Base-by-base conservation (phyloP, 2,329 filamentous ascomycete genomes). In the Pezicula carpinea region DNA sequence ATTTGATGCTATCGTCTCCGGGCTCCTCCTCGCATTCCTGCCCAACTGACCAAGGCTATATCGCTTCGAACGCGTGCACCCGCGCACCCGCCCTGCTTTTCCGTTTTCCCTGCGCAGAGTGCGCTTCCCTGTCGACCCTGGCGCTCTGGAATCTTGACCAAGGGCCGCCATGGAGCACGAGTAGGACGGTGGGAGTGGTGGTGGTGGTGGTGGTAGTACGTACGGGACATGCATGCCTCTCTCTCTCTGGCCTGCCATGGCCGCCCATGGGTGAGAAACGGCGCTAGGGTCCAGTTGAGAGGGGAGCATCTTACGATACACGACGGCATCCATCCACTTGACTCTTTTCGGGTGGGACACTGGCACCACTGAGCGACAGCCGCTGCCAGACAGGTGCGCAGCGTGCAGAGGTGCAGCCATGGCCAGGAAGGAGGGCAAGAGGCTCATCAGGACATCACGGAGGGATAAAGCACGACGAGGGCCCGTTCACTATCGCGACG, bases 61-160 rank as follows among this genome's bases (percentile, higher is more conserved):
- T 15, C 38, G n/a, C 19, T 22, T 34, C 32, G 33, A 50, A 57
- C 54, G 52, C 56, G 58, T 54, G 53, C 56, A 58, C 50, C 54
- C 56, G 54, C 40, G 38, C 51, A 53, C 53, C 52, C 53, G 58
- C 56, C 55, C 57, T 58, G 53, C 54, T 56, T 56, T 57, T 58
- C 50, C 52, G 49, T 44, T 40, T 44, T 21, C 48, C 44, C n/a
- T n/a, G n/a, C n/a, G n/a, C n/a, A n/a, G n/a, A n/a, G n/a, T 46
- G 34, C 36, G 32, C 36, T 46, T 45, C 32, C 49, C 45, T 14
- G 31, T 40, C 44, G 41, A 8, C 26, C 44, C 31, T 33, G 34
- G 8, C 38, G 19, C 39, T 33, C 19, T 18, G n/a, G n/a, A n/a
- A n/a, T n/a, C n/a, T n/a, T n/a, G n/a, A n/a, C n/a, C n/a, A n/a